A percentile compares a stretch with the other conserved stretches of the same genome.
Evolutionary conservation across 176 grass and related monocot genomes (phyloP).

Genomic region (Carex parvula): DNA sequence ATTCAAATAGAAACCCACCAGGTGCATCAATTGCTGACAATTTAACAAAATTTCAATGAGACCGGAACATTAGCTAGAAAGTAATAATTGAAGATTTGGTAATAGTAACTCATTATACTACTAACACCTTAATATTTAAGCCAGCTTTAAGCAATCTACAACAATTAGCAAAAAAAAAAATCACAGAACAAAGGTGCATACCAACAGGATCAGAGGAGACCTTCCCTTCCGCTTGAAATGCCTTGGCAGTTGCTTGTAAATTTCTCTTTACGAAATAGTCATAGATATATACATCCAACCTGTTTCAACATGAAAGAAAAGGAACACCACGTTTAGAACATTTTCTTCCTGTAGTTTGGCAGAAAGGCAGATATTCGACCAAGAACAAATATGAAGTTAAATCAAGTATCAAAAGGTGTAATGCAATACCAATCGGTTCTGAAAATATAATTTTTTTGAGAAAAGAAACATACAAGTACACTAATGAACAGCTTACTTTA

Average conservation of each 20-base stretch:
- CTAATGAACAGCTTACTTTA: background rate
- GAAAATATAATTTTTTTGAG: background rate
- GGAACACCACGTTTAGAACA: background rate
- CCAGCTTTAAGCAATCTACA: background rate
- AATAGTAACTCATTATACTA: background rate
- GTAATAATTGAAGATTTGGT: background rate
- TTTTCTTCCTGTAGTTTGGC: background rate
- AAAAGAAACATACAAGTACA: background rate
- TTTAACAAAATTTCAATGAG: background rate
- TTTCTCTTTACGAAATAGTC: constrained; percentile 99
- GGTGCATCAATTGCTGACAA: constrained; percentile 94
- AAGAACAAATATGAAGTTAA: background rate
- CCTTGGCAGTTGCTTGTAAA: constrained; percentile 94
- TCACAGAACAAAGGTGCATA: constrained; percentile 36
- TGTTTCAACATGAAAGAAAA: constrained; percentile 45
- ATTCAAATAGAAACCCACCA: constrained; percentile 98
- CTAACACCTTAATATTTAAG: background rate
- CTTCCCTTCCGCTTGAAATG: constrained; percentile 99
- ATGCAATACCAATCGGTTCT: background rate
- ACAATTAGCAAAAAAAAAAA: constrained; percentile 9
- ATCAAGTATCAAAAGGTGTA: background rate
- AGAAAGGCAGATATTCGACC: background rate
- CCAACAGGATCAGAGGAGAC: constrained; percentile 99
- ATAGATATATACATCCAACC: constrained; percentile 99
- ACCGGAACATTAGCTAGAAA: background rate